phyloP scores from a whole-genome alignment of 148 eudicot genomes.

The Gaultheria prostrata region DNA sequence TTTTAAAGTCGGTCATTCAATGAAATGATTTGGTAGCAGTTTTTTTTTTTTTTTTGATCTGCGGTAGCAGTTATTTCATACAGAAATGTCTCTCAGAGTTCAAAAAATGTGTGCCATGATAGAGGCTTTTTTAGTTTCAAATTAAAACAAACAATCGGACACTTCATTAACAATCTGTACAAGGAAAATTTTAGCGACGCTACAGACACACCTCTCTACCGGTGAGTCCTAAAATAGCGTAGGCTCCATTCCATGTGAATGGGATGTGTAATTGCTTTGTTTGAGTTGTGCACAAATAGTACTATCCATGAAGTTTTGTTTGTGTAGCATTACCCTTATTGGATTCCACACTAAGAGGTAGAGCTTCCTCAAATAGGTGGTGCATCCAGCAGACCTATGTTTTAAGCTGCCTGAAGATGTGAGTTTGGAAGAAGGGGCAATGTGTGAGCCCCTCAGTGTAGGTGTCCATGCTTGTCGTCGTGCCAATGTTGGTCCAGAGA shows the following conservation, averaged over 20 bases:
- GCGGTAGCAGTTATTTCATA: no score
- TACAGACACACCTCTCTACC: no score
- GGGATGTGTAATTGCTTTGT: not conserved
- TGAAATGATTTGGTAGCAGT: no score
- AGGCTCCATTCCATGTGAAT: no score
- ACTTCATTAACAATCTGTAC: no score
- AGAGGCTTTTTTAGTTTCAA: no score
- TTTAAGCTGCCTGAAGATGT: slow-evolving; percentile 80
- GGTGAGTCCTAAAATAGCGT: no score
- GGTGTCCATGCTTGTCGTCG: slow-evolving; percentile 88
- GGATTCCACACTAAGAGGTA: not conserved
- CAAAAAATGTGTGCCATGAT: no score
- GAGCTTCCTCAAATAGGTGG: slow-evolving; percentile 50
- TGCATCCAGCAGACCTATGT: slow-evolving; percentile 95
- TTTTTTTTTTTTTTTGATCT: no score
- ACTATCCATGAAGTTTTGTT: not conserved
- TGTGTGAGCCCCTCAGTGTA: slow-evolving; percentile 82
- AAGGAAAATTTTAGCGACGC: no score
- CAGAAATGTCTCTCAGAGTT: no score
- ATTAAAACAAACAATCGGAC: no score
- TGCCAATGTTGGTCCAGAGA: slow-evolving; percentile 74
- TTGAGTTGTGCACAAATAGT: not conserved
- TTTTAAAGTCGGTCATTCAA: not conserved
- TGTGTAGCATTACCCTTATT: not conserved
- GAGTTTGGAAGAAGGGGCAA: slow-evolving; percentile 76